Evolutionary conservation across 2,329 filamentous ascomycete genomes (phyloP), one percentile per base, ranked within the genome.

Genomic region (Metarhizium anisopliae): DNA sequence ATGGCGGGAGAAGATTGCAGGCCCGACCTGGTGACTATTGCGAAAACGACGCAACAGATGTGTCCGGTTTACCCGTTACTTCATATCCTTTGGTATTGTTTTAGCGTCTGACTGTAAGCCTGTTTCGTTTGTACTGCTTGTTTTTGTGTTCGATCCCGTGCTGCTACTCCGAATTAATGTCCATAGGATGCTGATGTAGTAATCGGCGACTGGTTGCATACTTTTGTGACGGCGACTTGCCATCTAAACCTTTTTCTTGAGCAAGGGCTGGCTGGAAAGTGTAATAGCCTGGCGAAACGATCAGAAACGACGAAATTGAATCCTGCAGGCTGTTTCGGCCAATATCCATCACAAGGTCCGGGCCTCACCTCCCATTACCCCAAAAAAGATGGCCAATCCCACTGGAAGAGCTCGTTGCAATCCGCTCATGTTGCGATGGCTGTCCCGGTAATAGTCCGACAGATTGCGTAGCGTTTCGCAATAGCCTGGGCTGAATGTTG

Each of bases 201-300:
- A 35, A 35, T 6, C 6, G 13, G 6, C 18, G 45, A 29, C 45
- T 49, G 20, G 16, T 16, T 49, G 45, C 25, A 11, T 49, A 65
- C 62, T 51, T 60, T 49, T 59, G 54, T 20, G 57, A 6, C 6
- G 58, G 51, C 20, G 38, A 40, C 38, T 55, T 45, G 14, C 58
- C 59, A 10, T 58, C 54, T 4, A 58, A 35, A 16, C 55, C 59
- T 47, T 65, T 58, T 4, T 53, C 52, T 7, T 63, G 62, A 2
- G 64, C 66, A 53, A 73, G 61, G 30, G 68, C 61, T 25, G 70
- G 70, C 42, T 69, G 64, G 50, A 72, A 73, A 2, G 70, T 72
- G 57, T 73, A 73, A 32, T 66, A 65, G 45, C 70, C 70, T 73
- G 53, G 16, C 1, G 35, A 52, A 51, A 42, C 20, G 4, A 47